Conservation (phyloP, 2,329 filamentous ascomycete species). For the Coniella vitis region DNA sequence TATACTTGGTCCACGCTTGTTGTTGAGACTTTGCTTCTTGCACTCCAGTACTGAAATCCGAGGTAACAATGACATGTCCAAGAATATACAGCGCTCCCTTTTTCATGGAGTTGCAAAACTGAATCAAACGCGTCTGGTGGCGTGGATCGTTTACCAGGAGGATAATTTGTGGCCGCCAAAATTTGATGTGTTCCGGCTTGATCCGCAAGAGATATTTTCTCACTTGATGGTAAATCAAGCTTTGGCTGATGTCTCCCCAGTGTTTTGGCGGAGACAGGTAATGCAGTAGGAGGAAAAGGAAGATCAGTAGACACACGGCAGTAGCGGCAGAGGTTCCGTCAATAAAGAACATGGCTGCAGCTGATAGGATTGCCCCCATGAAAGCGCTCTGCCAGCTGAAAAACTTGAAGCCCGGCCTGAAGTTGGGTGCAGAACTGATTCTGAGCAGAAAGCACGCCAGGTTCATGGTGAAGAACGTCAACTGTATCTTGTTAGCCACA, state of each 20-base stretch:
- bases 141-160: constrained; percentile 77
- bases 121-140: constrained; percentile 75
- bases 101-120: constrained; percentile 87
- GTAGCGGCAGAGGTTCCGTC: constrained; percentile 72
- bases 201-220: constrained; percentile 81
- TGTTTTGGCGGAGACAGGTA: constrained; percentile 79
- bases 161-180: constrained; percentile 85
- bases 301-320: constrained; percentile 64
- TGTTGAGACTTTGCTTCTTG: constrained; percentile 78
- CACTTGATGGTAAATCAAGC: constrained; percentile 79
- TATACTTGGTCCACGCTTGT: constrained; percentile 76
- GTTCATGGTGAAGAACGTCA: constrained; percentile 88
- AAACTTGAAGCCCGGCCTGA: constrained; percentile 80
- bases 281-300: constrained; percentile 80
- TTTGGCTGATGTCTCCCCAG: constrained; percentile 88
- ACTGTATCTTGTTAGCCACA: constrained; percentile 35
- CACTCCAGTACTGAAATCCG: constrained; percentile 72
- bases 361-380: constrained; percentile 66
- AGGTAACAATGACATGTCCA: constrained; percentile 80
- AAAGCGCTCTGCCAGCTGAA: constrained; percentile 83
- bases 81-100: constrained; percentile 81
- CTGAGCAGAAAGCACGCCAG: constrained; percentile 81
- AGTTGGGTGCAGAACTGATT: constrained; percentile 82
- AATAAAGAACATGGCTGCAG: constrained; percentile 83
- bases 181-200: constrained; percentile 84